Evolutionary conservation across 1,139 yeast genomes (phyloP), one percentile per base, ranked within the genome.

Genomic region (Magnusiomyces sp.): DNA sequence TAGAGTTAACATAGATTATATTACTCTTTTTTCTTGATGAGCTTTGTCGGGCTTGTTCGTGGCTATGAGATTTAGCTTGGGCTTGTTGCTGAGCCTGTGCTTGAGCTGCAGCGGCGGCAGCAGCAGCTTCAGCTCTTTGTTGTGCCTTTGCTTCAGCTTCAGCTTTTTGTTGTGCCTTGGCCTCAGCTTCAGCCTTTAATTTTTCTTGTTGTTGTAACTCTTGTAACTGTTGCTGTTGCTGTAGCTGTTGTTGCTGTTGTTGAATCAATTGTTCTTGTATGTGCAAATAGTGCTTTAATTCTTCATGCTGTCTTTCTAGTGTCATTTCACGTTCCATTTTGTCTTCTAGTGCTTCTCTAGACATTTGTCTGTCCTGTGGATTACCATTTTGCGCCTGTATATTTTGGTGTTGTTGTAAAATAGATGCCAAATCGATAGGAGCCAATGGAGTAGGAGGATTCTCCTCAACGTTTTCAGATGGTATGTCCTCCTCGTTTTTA

Each of bases 1-100:
- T 73, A 2, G 78, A 81, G 62, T 88, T 86, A 1, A 81, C 75
- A 3, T 63, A 59, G 37, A 69, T 59, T 32, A 58, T 48, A 40
- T 58, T 62, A 44, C 64, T 64, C 46, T 53, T 59, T 36, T 57
- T 60, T 44, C 50, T 45, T 11, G 33, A 33, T 10, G 44, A 17
- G 7, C 17, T 17, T 39, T 45, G 45, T 29, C 43, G 47, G 14
- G 46, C 47, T 23, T 46, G 49, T 23, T 50, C 49, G 36, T 40
- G 44, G 27, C 23, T 19, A 33, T 23, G 29, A n/a, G 20, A 14
- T 14, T 45, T 43, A 19, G 45, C 48, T 33, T 49, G 48, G n/a
- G 42, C 49, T 20, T 44, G 59, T 32, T 56, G 59, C n/a, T 54
- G 51, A 14, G 50, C 44, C 37, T 45, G 45, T n/a, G 38, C 13